Conservation (phyloP, 176 grass and related monocot species). For the Raddia guianensis region DNA sequence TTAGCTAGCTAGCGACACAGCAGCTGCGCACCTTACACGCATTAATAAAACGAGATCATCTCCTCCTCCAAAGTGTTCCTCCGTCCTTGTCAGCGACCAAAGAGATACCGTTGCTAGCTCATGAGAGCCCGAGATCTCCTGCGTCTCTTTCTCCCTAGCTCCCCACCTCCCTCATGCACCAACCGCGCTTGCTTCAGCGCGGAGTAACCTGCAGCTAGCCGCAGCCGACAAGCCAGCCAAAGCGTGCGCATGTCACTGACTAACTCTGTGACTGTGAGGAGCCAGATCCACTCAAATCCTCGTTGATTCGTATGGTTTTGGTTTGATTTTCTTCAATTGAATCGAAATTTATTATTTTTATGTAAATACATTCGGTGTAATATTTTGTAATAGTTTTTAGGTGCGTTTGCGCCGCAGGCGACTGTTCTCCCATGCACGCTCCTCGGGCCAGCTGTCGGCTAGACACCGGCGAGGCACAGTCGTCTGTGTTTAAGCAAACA, state of each 20-base stretch:
- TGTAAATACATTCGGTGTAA: no score
- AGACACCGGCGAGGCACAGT: no score
- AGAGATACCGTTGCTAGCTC: constrained; percentile 47
- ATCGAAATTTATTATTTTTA: no score
- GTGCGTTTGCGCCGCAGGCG: no score
- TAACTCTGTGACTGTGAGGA: no score
- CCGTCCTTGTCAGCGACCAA: constrained; percentile 41
- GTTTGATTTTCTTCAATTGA: no score
- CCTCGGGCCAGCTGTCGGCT: no score
- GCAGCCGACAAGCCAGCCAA: background rate
- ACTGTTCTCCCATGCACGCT: no score
- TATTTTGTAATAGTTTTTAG: no score
- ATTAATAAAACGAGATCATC: constrained; percentile 12
- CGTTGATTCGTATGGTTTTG: no score
- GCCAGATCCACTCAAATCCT: no score
- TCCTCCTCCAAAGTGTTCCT: constrained; percentile 16
- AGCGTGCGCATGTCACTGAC: background rate
- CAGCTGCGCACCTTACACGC: constrained; percentile 36
- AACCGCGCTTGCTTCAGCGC: constrained; percentile 80
- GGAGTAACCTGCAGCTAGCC: constrained; percentile 44
- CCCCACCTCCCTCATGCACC: constrained; percentile 42
- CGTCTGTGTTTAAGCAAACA: no score
- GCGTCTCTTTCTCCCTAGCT: constrained; percentile 55
- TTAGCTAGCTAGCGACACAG: constrained; percentile 22
- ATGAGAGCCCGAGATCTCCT: constrained; percentile 45